These are phyloP conservation scores for Paramecium sonneborni DNA, from an alignment of 73 alveolate species.

Conservation along the genomic window DNA sequence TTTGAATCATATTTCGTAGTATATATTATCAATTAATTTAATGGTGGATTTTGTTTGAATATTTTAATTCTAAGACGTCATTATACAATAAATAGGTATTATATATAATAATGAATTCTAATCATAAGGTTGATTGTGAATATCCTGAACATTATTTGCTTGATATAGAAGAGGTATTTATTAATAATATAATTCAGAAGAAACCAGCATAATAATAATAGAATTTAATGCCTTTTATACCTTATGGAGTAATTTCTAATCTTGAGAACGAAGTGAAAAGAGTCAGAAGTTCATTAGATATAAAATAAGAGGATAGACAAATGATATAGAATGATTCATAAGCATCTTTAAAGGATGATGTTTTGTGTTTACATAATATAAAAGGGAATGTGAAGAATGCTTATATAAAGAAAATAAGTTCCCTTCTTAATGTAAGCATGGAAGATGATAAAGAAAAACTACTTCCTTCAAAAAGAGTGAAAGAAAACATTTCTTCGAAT, in stretches of 20 bases:
- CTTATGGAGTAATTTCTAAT: background rate
- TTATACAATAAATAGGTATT: background rate
- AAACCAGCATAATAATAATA: background rate
- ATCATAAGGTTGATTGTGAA: background rate
- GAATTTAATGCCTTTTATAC: background rate
- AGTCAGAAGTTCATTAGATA: background rate
- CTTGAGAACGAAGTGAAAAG: background rate
- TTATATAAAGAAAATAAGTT: conserved; percentile 57
- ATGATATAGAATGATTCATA: conserved; percentile 24
- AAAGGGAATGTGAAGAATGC: conserved; percentile 69
- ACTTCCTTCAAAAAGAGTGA: background rate
- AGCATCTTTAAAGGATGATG: conserved; percentile 28
- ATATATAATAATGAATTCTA: background rate
- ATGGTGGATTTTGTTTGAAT: background rate
- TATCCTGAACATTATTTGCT: conserved; percentile 16
- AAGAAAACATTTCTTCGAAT: background rate
- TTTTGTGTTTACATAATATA: conserved; percentile 32
- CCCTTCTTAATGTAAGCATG: conserved; percentile 36
- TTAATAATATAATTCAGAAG: background rate
- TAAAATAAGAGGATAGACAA: conserved; percentile 42
- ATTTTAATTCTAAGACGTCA: background rate
- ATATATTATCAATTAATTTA: background rate
- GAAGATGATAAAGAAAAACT: conserved; percentile 36
- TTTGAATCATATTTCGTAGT: conserved; percentile 15
- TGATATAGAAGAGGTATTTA: conserved; percentile 3